Base-by-base conservation (phyloP, 148 eudicot genomes). In the Fagopyrum tataricum region DNA sequence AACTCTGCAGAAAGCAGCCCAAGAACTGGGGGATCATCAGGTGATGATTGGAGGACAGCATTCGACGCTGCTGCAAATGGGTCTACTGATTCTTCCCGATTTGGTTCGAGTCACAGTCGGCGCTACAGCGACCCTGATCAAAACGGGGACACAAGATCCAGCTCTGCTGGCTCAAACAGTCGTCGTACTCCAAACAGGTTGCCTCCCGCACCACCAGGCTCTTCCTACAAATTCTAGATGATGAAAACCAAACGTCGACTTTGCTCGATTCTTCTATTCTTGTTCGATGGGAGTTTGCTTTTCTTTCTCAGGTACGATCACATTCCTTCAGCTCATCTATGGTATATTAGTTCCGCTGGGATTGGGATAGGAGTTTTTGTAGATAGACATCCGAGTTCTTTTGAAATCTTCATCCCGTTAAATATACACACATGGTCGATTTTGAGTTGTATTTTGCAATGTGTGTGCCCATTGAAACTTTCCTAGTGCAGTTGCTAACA, bases 31-130 rank as follows among this genome's bases (percentile, higher is more conserved):
- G 93, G 93, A 6, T 81, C 92, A 37, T 79, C 81, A 4, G 96
- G 91, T 58, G 98, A 92, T 55, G 98, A 95, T 55, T 95, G 98
- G 98, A 91, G 98, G 85, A 81, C 84, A 31, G 98, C 98, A 47
- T 91, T 95, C 77, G 97, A 95, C 82, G 82, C 97, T 71, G 98
- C 98, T 74, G 96, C 97, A 12, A 91, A 95, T 77, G 98, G 98
- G 17, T 83, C 91, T 1, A 42, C 83, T 18, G 87, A 82, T 75
- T 85, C 78, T 17, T 83, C 88, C 0, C 83, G 93, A 76, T 77
- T 56, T 39, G 82, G 85, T 20, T 86, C 89, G 73, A 87, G 91
- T 72, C 87, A 87, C 78, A 91, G 96, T 70, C 88, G 97, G 7
- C 79, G 95, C 55, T 48, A 81, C 82, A 91, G 87, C 48, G 96